Base-by-base conservation (phyloP, 2,329 filamentous ascomycete genomes). In the Fonsecaea nubica region DNA sequence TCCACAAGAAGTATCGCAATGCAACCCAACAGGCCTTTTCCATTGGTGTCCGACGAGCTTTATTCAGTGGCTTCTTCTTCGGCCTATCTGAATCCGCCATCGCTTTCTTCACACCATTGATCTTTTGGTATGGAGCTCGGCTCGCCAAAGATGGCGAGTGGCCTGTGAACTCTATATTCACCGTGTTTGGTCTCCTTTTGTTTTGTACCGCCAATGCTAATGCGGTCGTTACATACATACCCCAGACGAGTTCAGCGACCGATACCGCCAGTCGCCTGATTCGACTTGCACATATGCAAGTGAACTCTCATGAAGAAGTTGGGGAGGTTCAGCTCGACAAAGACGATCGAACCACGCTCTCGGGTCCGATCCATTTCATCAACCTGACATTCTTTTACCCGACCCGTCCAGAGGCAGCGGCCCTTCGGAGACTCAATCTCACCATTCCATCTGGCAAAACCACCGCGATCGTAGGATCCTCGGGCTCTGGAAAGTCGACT, bases 401-500 rank as follows among this genome's bases (percentile, higher is more conserved):
- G 0, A 82, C 83, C 1, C 81, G 84, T 0, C 82, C 83, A 0
- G 76, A 80, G 0, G 80, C 80, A 0, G 74, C 76, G 0, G 86
- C 92, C 0, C 81, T 97, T 1, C 81, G 82, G 9, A 80, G 86
- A 25, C 76, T 96, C n/a, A 87, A 83, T n/a, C 80, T 97, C 7
- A 80, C 78, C 0, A 86, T 97, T 59, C 75, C 82, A 0, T 77
- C 84, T 0, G 88, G 89, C 25, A 87, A 85, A 3, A 91, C 87
- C 71, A 89, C 89, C 0, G 92, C 92, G 2, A 87, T 98, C 21
- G 92, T 96, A 1, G 93, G 94, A 0, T 80, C 86, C 0, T 97
- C 93, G 0, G 94, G 95, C 0, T 92, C 90, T n/a, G 94, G 95
- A 0, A 98, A 99, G 79, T 93, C 90, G 13, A 97, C 94, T 0